These are phyloP conservation scores for Saturnispora zaruensis DNA, from an alignment of 805 yeast species.

Conservation along the genomic window DNA sequence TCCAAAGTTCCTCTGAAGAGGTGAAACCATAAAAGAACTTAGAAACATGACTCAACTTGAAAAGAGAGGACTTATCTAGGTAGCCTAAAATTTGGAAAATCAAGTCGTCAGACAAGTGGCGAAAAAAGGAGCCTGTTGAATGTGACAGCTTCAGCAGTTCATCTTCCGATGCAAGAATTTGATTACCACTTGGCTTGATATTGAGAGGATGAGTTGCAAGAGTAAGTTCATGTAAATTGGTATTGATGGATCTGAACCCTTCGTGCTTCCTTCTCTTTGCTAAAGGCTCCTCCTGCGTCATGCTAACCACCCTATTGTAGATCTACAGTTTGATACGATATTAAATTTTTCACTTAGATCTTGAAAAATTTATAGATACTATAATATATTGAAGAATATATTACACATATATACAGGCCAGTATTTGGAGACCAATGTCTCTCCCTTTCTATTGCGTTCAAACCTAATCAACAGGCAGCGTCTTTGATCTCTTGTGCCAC, in stretches of 20 bases:
- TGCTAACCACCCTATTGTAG: not conserved
- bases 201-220: constrained; percentile 57
- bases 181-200: constrained; percentile 70
- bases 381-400: too few species aligned
- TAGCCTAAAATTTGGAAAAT: constrained; percentile 44
- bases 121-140: constrained; percentile 46
- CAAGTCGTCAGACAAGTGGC: constrained; percentile 53
- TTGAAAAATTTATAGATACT: not conserved
- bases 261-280: constrained; percentile 3
- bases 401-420: not conserved
- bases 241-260: not conserved
- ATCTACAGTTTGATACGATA: constrained; percentile 1
- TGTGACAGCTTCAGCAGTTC: constrained; percentile 17
- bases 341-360: not conserved
- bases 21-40: constrained; percentile 62
- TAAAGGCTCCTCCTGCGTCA: not conserved
- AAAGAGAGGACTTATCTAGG: constrained; percentile 41
- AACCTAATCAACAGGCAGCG: constrained; percentile 41
- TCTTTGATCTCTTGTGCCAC: constrained; percentile 44
- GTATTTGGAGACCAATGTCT: not conserved
- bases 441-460: too few species aligned
- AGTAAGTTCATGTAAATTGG: constrained; percentile 1
- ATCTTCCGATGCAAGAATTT: constrained; percentile 18
- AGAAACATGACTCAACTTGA: constrained; percentile 49
- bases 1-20: constrained; percentile 79